phyloP scores from a whole-genome alignment of 768 basidiomycete species.

The Boletus subparvulus region DNA sequence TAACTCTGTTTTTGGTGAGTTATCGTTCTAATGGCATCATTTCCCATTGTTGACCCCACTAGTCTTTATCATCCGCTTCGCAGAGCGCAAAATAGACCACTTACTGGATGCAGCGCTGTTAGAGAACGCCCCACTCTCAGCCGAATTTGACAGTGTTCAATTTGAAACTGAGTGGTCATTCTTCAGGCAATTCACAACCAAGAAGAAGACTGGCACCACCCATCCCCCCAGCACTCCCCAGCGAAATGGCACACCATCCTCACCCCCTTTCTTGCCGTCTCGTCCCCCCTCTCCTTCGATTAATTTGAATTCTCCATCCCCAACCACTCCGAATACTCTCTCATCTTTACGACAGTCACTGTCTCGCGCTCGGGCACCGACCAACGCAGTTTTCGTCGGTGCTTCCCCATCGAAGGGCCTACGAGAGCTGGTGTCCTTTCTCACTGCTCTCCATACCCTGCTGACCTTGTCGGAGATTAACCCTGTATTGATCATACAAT shows the following conservation, averaged over 20 bases:
- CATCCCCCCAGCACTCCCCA: slow-evolving; percentile 32
- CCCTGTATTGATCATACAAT: slow-evolving; percentile 81
- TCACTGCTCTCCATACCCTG: slow-evolving; percentile 83
- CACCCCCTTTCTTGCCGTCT: slow-evolving; percentile 48
- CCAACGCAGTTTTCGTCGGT: slow-evolving; percentile 52
- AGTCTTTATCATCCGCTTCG: slow-evolving; percentile 95
- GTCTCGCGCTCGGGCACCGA: slow-evolving; percentile 51
- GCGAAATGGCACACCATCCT: slow-evolving; percentile 39
- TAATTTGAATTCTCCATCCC: slow-evolving; percentile 40
- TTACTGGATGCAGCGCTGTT: slow-evolving; percentile 81
- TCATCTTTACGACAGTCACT: slow-evolving; percentile 70
- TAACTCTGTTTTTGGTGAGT: slow-evolving; percentile 88
- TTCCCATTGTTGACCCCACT: slow-evolving; percentile 1
- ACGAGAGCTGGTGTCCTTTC: slow-evolving; percentile 67
- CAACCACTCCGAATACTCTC: slow-evolving; percentile 53
- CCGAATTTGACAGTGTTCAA: slow-evolving; percentile 77
- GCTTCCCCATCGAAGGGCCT: slow-evolving; percentile 44
- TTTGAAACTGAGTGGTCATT: slow-evolving; percentile 98
- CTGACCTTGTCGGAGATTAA: slow-evolving; percentile 87
- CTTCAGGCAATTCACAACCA: slow-evolving; percentile 66
- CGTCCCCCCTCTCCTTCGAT: slow-evolving; percentile 56
- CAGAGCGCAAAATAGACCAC: slow-evolving; percentile 85
- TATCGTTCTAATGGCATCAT: neutral
- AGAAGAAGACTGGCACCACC: slow-evolving; percentile 47
- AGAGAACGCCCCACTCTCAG: slow-evolving; percentile 76